Evolutionary conservation across 352 stramenopile genomes (phyloP), one percentile per base, ranked within the genome.

Genomic region (Phytophthora podocarpi): DNA sequence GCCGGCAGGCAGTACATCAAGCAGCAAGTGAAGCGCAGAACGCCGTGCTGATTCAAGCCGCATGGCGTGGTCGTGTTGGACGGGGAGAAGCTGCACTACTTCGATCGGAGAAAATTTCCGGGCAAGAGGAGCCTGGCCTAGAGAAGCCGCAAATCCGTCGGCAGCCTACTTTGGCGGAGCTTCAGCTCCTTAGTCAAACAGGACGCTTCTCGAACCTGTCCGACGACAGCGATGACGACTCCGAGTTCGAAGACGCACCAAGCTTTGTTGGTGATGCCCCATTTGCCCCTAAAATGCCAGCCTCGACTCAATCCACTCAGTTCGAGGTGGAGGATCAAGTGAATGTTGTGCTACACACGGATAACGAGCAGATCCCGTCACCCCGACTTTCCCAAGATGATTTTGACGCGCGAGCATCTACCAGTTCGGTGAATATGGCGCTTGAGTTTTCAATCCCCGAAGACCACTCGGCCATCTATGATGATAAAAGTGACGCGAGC

Each of bases 121-220:
- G 30, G 6, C 21, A 31, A 32, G 42, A 51, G 4, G 15, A 57
- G 0, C 20, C 43, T 5, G 39, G n/a, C 8, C 13, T 48, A 11
- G 66, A 64, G 24, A 51, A 34, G 7, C 23, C 52, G 2, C 39
- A 60, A 34, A 15, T 70, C 7, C 35, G 50, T 46, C 59, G 63
- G 0, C 71, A 79, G 10, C 76, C 73, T n/a, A 80, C 76, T 1
- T 45, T 81, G 6, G 56, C 62, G 1, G 76, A 86, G 30, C 67
- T 86, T 28, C 67, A 83, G 36, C 59, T 78, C 26, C 35, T 86
- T 39, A 83, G 76, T 32, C 62, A 81, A 67, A 69, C 55, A 15
- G 76, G 76, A 7, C 70, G 76, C 10, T 79, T 85, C 39, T 85
- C 76, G 5, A 68, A 71, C 10, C 15, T 77, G 1, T 82, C 67